A percentile compares a stretch with the other conserved stretches of the same genome.
phyloP scores from a whole-genome alignment of 148 eudicot genomes.

The Rhododendron williamsianum region DNA sequence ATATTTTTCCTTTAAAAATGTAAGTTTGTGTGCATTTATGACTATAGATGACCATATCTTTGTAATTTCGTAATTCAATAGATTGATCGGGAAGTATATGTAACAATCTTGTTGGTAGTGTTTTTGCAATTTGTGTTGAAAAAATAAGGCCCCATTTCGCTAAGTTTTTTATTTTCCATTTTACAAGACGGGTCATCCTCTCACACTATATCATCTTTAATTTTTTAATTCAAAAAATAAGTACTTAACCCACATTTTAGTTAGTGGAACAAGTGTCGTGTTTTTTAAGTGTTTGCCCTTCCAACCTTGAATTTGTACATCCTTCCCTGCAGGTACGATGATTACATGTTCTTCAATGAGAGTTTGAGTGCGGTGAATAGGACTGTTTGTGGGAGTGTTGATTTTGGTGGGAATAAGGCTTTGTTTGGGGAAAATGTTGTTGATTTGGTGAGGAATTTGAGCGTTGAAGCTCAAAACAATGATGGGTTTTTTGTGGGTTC shows the following conservation, averaged over 20 bases:
- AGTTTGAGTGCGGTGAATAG: constrained; percentile 18
- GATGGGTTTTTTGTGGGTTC: constrained; percentile 30
- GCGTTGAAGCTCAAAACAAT: constrained; percentile 17
- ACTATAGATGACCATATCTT: too few relatives aligned
- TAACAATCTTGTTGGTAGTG: not conserved
- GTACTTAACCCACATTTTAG: too few relatives aligned
- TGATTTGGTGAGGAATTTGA: constrained; percentile 29
- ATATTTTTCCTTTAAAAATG: too few relatives aligned
- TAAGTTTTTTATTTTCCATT: too few relatives aligned
- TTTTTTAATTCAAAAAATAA: too few relatives aligned
- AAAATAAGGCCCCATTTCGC: too few relatives aligned
- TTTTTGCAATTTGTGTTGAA: not conserved
- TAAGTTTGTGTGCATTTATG: too few relatives aligned
- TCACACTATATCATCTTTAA: too few relatives aligned
- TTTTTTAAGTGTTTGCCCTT: not conserved
- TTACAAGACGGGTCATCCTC: too few relatives aligned
- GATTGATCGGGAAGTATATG: not conserved
- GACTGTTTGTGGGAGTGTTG: constrained; percentile 23
- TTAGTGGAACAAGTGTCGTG: too few relatives aligned
- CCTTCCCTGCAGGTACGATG: constrained; percentile 19
- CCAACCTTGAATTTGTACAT: not conserved
- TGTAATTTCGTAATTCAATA: too few relatives aligned
- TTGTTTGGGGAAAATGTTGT: constrained; percentile 18
- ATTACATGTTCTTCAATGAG: constrained; percentile 28
- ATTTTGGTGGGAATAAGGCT: constrained; percentile 24